These are phyloP conservation scores for Hortiboletus rubellus DNA, from an alignment of 1,284 basidiomycete species.

Conservation along the genomic window DNA sequence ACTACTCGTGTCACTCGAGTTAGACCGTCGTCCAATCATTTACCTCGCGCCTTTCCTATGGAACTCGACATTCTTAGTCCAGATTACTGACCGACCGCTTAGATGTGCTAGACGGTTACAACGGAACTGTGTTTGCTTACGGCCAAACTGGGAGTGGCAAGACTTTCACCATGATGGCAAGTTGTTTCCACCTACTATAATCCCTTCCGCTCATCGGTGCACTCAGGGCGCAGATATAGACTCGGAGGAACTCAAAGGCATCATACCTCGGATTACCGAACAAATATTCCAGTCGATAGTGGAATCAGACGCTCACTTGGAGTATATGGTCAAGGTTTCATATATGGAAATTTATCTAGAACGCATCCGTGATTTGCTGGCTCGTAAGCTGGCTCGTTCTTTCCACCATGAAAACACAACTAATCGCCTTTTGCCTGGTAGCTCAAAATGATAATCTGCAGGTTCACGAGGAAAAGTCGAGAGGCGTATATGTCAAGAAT, in stretches of 20 bases:
- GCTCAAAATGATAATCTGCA: slow-evolving; percentile 99
- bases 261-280: slow-evolving; percentile 98
- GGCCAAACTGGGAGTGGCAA: slow-evolving; percentile 98
- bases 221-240: slow-evolving; percentile 94
- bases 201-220: slow-evolving; percentile 14
- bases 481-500: slow-evolving; percentile 98
- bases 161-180: slow-evolving; percentile 97
- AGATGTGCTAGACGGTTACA: slow-evolving; percentile 99
- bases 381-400: slow-evolving; percentile 66
- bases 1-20: not conserved
- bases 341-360: slow-evolving; percentile 99
- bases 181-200: slow-evolving; percentile 21
- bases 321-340: slow-evolving; percentile 99
- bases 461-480: slow-evolving; percentile 97
- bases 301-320: slow-evolving; percentile 91
- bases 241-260: slow-evolving; percentile 86
- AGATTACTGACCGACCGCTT: slow-evolving; percentile 22
- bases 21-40: not conserved
- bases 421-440: slow-evolving; percentile 36
- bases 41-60: not conserved
- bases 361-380: slow-evolving; percentile 91
- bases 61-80: slow-evolving; percentile 2
- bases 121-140: slow-evolving; percentile 98
- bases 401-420: not conserved
- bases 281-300: slow-evolving; percentile 99